A percentile compares a stretch with the other conserved stretches of the same genome.
These are phyloP conservation scores for Microsporum canis DNA, from an alignment of 2,329 filamentous ascomycete genomes.

Conservation along the genomic window DNA sequence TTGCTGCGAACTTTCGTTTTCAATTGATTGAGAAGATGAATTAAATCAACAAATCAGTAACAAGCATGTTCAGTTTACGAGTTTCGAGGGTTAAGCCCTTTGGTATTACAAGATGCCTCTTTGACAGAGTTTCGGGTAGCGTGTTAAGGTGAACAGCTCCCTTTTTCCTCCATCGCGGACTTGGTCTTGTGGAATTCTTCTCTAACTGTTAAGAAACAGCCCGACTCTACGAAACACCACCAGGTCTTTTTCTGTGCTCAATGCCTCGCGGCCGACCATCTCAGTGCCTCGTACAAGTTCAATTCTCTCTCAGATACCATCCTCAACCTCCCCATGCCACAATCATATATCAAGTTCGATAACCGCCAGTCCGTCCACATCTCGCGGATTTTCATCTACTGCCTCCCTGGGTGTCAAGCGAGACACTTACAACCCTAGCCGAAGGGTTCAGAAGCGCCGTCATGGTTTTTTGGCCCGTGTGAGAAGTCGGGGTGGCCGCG, in stretches of 20 bases:
- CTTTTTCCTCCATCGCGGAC: background rate
- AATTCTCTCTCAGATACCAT: slow-evolving; percentile 29
- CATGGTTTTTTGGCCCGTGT: slow-evolving; percentile 49
- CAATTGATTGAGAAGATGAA: background rate
- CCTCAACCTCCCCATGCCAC: slow-evolving; percentile 13
- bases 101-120: background rate
- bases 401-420: slow-evolving; percentile 35
- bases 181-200: background rate
- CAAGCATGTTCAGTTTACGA: background rate
- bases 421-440: slow-evolving; percentile 49
- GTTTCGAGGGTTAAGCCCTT: background rate
- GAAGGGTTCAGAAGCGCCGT: slow-evolving; percentile 49
- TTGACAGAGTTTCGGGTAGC: background rate
- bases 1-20: background rate
- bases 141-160: background rate
- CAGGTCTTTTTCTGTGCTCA: background rate
- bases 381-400: slow-evolving; percentile 35
- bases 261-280: slow-evolving; percentile 21
- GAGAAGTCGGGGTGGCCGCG: slow-evolving; percentile 42
- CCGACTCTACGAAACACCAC: background rate
- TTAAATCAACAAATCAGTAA: background rate
- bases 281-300: slow-evolving; percentile 15
- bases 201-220: background rate
- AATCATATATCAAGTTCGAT: slow-evolving; percentile 13
- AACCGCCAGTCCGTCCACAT: slow-evolving; percentile 24